Conservation (phyloP, 163 green algal genomes). For the Chlamydomonas reinhardtii region DNA sequence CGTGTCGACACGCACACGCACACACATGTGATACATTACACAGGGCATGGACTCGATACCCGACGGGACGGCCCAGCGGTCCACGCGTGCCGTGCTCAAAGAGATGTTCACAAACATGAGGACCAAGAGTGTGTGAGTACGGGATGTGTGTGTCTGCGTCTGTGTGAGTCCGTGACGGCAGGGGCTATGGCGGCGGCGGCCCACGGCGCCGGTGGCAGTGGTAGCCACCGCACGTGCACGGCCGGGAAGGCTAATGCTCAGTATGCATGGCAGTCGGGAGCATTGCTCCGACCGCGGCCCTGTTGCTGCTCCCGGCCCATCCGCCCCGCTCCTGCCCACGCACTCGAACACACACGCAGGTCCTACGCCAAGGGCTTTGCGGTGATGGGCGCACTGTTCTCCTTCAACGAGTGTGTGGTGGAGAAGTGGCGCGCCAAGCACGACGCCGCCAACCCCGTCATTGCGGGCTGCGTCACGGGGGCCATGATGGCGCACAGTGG, state of each 20-base stretch:
- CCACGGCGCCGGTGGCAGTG: too few relatives aligned
- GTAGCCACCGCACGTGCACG: too few relatives aligned
- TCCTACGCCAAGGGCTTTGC: conserved; percentile 96
- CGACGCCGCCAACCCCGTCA: conserved; percentile 92
- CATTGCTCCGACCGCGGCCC: too few relatives aligned
- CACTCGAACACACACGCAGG: conserved; percentile 21
- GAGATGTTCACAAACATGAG: conserved; percentile 70
- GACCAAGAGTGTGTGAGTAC: conserved; percentile 67
- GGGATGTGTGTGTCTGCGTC: too few relatives aligned
- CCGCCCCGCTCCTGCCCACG: too few relatives aligned
- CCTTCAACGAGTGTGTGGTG: conserved; percentile 95
- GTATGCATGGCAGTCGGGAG: too few relatives aligned
- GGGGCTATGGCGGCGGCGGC: too few relatives aligned
- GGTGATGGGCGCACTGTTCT: conserved; percentile 93
- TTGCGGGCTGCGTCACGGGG: conserved; percentile 93
- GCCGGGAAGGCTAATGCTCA: too few relatives aligned
- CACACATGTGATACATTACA: too few relatives aligned
- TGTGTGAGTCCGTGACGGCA: background rate
- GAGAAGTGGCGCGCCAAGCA: conserved; percentile 94
- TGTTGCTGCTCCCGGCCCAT: too few relatives aligned
- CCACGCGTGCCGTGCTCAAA: conserved; percentile 63
- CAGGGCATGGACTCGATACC: conserved; percentile 57
- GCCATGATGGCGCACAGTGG: conserved; percentile 85
- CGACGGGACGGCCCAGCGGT: conserved; percentile 42
- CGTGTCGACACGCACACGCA: too few relatives aligned